These are phyloP conservation scores for Citrus reticulata DNA, from an alignment of 345 rosid species.

Conservation along the genomic window DNA sequence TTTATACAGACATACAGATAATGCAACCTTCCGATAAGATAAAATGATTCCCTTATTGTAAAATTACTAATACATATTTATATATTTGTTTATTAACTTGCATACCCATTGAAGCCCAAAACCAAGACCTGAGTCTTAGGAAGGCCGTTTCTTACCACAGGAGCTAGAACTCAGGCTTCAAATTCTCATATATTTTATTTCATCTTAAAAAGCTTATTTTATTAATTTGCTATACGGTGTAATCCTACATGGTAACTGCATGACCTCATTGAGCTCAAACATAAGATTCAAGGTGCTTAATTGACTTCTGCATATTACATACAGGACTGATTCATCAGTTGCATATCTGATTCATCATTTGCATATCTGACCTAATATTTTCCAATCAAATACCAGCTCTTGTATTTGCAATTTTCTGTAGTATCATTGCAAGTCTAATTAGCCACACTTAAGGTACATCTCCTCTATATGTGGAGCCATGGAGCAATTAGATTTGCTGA, in stretches of 20 bases:
- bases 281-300: not conserved
- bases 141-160: too few species aligned
- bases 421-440: not conserved
- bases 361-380: not conserved
- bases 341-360: not conserved
- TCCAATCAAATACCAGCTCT: not conserved
- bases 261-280: not conserved
- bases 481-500: not conserved
- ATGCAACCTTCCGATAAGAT: not conserved
- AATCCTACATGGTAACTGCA: not conserved
- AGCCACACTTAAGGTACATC: not conserved
- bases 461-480: not conserved
- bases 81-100: too few species aligned
- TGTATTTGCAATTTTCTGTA: not conserved
- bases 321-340: not conserved
- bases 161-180: too few species aligned
- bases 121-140: too few species aligned
- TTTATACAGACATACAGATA: not conserved
- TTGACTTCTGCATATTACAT: not conserved
- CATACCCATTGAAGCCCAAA: too few species aligned
- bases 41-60: too few species aligned
- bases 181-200: not conserved
- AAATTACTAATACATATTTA: too few species aligned
- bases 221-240: not conserved
- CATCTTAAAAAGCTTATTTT: not conserved